Percentiles rank a stretch among this genome's conserved stretches.
These are phyloP conservation scores for Candida frijolesensis DNA, from an alignment of 1,139 yeast species.

Conservation along the genomic window DNA sequence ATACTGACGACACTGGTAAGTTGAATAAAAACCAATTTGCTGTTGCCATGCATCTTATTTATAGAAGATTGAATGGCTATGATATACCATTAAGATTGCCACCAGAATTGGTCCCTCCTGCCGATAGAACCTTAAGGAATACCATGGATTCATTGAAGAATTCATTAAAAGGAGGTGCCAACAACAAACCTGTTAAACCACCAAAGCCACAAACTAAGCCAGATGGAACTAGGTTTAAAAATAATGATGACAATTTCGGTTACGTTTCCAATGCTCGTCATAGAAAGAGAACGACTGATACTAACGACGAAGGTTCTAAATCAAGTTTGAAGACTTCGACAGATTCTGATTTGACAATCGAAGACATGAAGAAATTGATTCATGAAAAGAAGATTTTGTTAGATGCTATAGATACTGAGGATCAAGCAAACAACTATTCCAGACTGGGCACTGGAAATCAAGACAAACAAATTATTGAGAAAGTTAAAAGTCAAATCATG, in stretches of 20 bases:
- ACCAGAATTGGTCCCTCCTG: slow-evolving; percentile 75
- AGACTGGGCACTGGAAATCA: not conserved
- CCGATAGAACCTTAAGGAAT: slow-evolving; percentile 61
- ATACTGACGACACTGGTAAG: slow-evolving; percentile 69
- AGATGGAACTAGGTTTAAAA: slow-evolving; percentile 67
- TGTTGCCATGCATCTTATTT: slow-evolving; percentile 81
- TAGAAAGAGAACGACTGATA: slow-evolving; percentile 35
- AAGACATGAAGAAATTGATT: slow-evolving; percentile 61
- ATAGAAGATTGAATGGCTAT: slow-evolving; percentile 70
- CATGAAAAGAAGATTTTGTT: slow-evolving; percentile 70
- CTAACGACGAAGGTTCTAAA: slow-evolving; percentile 14
- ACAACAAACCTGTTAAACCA: slow-evolving; percentile 28
- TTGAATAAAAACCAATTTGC: slow-evolving; percentile 79
- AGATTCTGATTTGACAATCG: slow-evolving; percentile 38
- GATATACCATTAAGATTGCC: slow-evolving; percentile 75
- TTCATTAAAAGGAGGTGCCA: slow-evolving; percentile 42
- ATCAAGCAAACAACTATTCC: slow-evolving; percentile 36
- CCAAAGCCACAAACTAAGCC: slow-evolving; percentile 27
- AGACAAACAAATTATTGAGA: slow-evolving; percentile 53
- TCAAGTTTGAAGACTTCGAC: slow-evolving; percentile 25
- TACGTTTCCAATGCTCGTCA: slow-evolving; percentile 72
- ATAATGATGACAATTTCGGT: slow-evolving; percentile 62
- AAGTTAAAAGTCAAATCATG: slow-evolving; percentile 62
- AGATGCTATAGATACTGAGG: slow-evolving; percentile 73
- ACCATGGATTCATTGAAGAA: slow-evolving; percentile 45